These are phyloP conservation scores for Mortierella hygrophila DNA, from an alignment of 192 early-diverging fungal species.

Conservation along the genomic window DNA sequence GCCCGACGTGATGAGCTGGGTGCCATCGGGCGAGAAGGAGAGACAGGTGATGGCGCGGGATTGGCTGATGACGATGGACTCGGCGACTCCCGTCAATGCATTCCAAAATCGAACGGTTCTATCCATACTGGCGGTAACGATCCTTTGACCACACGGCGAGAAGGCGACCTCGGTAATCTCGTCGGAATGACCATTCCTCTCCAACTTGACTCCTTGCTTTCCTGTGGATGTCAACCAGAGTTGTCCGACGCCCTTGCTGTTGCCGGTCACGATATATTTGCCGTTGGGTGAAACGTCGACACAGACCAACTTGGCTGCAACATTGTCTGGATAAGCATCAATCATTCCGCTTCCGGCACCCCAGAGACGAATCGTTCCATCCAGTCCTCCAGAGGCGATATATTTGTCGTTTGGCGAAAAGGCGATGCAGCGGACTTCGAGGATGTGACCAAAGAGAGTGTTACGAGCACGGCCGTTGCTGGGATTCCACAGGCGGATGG, in stretches of 20 bases:
- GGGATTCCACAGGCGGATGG: slow-evolving; percentile 2
- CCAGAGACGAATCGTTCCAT: slow-evolving; percentile 11
- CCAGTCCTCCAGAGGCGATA: background rate
- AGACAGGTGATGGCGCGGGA: background rate
- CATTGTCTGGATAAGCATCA: background rate
- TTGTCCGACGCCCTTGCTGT: background rate
- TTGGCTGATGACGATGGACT: background rate
- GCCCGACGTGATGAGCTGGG: background rate
- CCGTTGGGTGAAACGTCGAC: background rate
- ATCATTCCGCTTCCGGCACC: background rate
- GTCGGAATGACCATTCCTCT: slow-evolving; percentile 73
- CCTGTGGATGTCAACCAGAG: background rate
- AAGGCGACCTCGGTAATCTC: slow-evolving; percentile 92
- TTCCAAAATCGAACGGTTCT: slow-evolving; percentile 69
- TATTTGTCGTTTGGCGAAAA: background rate
- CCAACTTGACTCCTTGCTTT: background rate
- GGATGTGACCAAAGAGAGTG: background rate
- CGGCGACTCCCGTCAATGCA: background rate
- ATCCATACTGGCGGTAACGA: slow-evolving; percentile 94
- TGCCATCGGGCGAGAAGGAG: slow-evolving; percentile 1
- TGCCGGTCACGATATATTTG: slow-evolving; percentile 12
- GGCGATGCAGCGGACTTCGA: background rate
- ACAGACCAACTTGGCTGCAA: background rate
- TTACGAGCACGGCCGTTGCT: background rate
- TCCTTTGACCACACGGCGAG: slow-evolving; percentile 83